Evolutionary conservation across 305 asterid genomes (phyloP).

Genomic region (Fraxinus nigra): DNA sequence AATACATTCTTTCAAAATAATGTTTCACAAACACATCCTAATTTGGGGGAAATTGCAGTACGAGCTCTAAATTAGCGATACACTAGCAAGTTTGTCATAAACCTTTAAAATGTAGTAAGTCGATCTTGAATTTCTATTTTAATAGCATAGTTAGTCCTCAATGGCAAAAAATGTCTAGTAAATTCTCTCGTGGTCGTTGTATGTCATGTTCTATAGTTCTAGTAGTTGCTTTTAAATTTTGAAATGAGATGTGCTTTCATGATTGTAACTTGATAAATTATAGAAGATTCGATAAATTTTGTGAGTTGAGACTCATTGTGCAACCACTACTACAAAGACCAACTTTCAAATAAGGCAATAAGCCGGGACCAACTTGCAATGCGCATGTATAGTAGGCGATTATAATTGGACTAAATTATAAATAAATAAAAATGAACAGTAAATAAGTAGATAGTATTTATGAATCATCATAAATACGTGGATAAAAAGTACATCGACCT

Average conservation of each 20-base stretch:
- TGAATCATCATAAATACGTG: neutral
- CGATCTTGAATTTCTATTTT: neutral
- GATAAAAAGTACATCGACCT: no score
- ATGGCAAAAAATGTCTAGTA: neutral
- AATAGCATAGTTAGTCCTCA: neutral
- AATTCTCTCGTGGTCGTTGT: neutral
- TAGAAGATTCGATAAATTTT: neutral
- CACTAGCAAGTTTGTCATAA: neutral
- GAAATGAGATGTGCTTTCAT: no score
- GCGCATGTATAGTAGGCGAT: neutral
- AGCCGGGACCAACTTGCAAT: neutral
- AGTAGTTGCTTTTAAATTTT: no score
- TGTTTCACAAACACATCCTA: no score
- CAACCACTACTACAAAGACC: neutral
- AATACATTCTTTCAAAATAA: no score
- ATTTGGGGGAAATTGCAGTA: no score
- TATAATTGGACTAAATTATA: no score
- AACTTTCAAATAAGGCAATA: neutral
- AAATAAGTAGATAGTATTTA: no score
- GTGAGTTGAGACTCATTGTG: neutral
- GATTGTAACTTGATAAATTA: neutral
- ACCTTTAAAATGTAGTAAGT: neutral
- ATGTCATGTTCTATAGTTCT: neutral
- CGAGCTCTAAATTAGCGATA: neutral
- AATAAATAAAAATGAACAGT: neutral